Percentiles rank a stretch among this genome's conserved stretches.
These are phyloP conservation scores for Globisporangium sylvaticum DNA, from an alignment of 352 stramenopile genomes.

Conservation along the genomic window DNA sequence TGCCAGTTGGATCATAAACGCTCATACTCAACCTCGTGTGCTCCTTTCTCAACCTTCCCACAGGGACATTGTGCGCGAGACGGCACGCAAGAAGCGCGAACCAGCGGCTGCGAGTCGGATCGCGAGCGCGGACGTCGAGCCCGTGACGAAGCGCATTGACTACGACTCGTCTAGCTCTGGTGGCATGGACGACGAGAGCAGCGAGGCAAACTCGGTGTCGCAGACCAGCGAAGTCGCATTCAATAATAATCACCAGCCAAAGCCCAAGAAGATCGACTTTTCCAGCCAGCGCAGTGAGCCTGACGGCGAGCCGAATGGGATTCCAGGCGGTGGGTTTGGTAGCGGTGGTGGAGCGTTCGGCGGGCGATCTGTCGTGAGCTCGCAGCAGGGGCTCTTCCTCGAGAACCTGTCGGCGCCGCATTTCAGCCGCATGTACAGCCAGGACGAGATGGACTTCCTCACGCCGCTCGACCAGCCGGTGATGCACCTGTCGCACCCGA, in stretches of 20 bases:
- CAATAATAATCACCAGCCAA: conserved; percentile 14
- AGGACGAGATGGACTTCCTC: conserved; percentile 84
- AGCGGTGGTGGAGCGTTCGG: not conserved
- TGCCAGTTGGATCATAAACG: not conserved
- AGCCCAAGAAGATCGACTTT: conserved; percentile 81
- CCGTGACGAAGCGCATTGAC: conserved; percentile 68
- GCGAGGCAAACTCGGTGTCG: conserved; percentile 30
- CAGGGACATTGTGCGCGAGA: conserved; percentile 24
- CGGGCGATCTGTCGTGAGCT: conserved; percentile 11
- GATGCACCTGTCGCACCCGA: conserved; percentile 75
- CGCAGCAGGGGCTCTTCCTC: conserved; percentile 32
- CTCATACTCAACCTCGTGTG: not conserved
- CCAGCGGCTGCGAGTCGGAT: conserved; percentile 19
- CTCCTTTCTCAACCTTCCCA: not conserved
- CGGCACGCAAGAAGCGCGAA: conserved; percentile 32
- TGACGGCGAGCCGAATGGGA: conserved; percentile 42
- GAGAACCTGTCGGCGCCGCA: conserved; percentile 26
- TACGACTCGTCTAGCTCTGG: conserved; percentile 52
- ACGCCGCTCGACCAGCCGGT: conserved; percentile 82
- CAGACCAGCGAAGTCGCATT: conserved; percentile 35
- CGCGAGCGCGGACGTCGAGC: conserved; percentile 29
- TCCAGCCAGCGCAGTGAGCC: conserved; percentile 73
- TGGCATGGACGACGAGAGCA: conserved; percentile 49
- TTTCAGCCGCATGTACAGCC: conserved; percentile 60
- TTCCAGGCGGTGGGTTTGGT: not conserved